phyloP scores from a whole-genome alignment of 306 rosid genomes.

The Trifolium fragiferum region DNA sequence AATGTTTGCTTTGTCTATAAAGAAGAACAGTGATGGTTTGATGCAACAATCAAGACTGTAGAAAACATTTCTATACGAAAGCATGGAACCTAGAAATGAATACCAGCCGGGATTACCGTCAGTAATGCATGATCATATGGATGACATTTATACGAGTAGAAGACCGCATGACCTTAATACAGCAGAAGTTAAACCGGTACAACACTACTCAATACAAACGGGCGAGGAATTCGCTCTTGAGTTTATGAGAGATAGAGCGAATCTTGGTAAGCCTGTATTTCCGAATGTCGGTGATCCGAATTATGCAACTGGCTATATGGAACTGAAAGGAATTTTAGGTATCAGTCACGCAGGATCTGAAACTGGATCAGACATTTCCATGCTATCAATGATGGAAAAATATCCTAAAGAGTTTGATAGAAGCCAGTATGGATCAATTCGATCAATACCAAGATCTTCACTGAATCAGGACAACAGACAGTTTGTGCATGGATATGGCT shows the following conservation, averaged over 20 bases:
- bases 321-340: slow-evolving; percentile 58
- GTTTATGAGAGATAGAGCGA: slow-evolving; percentile 80
- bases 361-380: slow-evolving; percentile 59
- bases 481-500: slow-evolving; percentile 48
- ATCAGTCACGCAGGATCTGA: slow-evolving; percentile 56
- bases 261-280: slow-evolving; percentile 54
- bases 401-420: slow-evolving; percentile 59
- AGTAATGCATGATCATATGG: slow-evolving; percentile 57
- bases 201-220: slow-evolving; percentile 75
- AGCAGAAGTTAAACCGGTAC: slow-evolving; percentile 60
- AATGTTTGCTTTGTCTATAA: slow-evolving; percentile 4
- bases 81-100: slow-evolving; percentile 66
- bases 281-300: slow-evolving; percentile 60
- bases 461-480: slow-evolving; percentile 55
- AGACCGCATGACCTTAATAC: slow-evolving; percentile 61
- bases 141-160: slow-evolving; percentile 53
- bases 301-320: slow-evolving; percentile 56
- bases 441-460: slow-evolving; percentile 59
- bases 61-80: slow-evolving; percentile 43
- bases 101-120: slow-evolving; percentile 57
- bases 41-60: slow-evolving; percentile 49
- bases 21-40: slow-evolving; percentile 30
- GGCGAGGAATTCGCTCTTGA: slow-evolving; percentile 87
- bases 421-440: slow-evolving; percentile 59
- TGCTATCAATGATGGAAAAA: slow-evolving; percentile 55